A percentile compares a stretch with the other conserved stretches of the same genome.
These are phyloP conservation scores for Starmera amethionina DNA, from an alignment of 805 yeast species.

Conservation along the genomic window DNA sequence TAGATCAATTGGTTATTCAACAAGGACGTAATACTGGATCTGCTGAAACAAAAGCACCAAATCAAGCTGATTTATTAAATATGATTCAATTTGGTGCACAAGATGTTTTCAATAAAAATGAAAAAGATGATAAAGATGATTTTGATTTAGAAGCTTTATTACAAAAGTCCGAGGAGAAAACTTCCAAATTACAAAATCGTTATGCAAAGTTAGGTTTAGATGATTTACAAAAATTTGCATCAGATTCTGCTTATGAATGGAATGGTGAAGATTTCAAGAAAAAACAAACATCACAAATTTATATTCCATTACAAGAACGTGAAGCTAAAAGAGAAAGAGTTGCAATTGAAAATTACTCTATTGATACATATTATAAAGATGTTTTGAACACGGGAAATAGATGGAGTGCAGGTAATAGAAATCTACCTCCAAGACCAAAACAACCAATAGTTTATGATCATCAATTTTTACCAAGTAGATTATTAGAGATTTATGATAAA, in stretches of 20 bases:
- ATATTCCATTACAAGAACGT: conserved; percentile 64
- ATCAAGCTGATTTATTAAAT: conserved; percentile 60
- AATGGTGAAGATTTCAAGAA: conserved; percentile 75
- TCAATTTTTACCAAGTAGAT: conserved; percentile 77
- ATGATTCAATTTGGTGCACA: conserved; percentile 84
- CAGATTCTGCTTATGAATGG: conserved; percentile 79
- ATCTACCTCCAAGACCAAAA: conserved; percentile 77
- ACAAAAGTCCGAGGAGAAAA: conserved; percentile 51
- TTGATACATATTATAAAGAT: conserved; percentile 80
- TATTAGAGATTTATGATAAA: conserved; percentile 67
- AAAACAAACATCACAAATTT: conserved; percentile 40
- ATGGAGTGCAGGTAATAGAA: conserved; percentile 26
- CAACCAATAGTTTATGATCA: conserved; percentile 79
- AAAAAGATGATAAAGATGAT: conserved; percentile 30
- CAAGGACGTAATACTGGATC: conserved; percentile 43
- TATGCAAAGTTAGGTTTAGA: conserved; percentile 63
- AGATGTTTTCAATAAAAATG: conserved; percentile 34
- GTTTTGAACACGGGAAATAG: conserved; percentile 68
- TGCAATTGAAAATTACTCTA: conserved; percentile 57
- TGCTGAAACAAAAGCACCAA: conserved; percentile 23
- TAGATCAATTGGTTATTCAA: conserved; percentile 77
- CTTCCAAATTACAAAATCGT: conserved; percentile 49
- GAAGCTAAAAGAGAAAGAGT: conserved; percentile 81
- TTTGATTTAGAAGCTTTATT: conserved; percentile 54
- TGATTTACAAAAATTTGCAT: conserved; percentile 67